These are phyloP conservation scores for Salisapilia sapeloensis DNA, from an alignment of 352 stramenopile genomes.

Conservation along the genomic window DNA sequence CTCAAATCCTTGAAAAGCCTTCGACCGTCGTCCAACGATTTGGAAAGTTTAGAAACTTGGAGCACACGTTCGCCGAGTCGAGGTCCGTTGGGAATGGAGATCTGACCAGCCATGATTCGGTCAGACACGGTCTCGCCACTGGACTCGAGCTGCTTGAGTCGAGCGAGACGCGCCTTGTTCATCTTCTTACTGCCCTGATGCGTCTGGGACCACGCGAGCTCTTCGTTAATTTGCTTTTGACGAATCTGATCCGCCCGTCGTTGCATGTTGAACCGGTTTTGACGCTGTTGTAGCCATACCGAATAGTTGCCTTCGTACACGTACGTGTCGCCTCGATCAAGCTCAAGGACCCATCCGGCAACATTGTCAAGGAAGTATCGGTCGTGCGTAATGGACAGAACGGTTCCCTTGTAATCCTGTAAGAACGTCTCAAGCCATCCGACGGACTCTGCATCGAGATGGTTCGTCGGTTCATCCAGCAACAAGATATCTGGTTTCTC, in stretches of 20 bases:
- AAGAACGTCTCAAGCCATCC: slow-evolving; percentile 96
- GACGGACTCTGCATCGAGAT: slow-evolving; percentile 95
- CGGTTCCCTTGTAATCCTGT: slow-evolving; percentile 89
- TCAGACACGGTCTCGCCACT: slow-evolving; percentile 26
- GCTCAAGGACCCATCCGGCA: slow-evolving; percentile 93
- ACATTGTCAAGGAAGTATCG: slow-evolving; percentile 98
- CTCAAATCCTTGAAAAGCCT: slow-evolving; percentile 89
- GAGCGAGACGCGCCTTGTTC: slow-evolving; percentile 86
- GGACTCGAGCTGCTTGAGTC: slow-evolving; percentile 85
- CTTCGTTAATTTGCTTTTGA: slow-evolving; percentile 82
- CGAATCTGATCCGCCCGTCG: slow-evolving; percentile 83
- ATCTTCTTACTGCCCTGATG: slow-evolving; percentile 72
- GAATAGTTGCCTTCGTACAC: slow-evolving; percentile 98
- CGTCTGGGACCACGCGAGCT: slow-evolving; percentile 90
- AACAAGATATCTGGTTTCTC: slow-evolving; percentile 94
- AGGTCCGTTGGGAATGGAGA: slow-evolving; percentile 85
- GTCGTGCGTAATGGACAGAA: slow-evolving; percentile 98
- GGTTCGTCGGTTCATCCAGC: slow-evolving; percentile 97
- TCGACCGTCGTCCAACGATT: slow-evolving; percentile 51
- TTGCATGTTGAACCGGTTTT: slow-evolving; percentile 89
- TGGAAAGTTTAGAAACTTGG: slow-evolving; percentile 53
- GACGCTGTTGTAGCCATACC: slow-evolving; percentile 91
- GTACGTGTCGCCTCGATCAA: slow-evolving; percentile 93
- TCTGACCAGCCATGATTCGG: slow-evolving; percentile 68
- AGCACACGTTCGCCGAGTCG: slow-evolving; percentile 89